Percentiles rank a stretch among this genome's conserved stretches.
Evolutionary conservation across 2,329 filamentous ascomycete genomes (phyloP).

Genomic region (Orbilia brochopaga): DNA sequence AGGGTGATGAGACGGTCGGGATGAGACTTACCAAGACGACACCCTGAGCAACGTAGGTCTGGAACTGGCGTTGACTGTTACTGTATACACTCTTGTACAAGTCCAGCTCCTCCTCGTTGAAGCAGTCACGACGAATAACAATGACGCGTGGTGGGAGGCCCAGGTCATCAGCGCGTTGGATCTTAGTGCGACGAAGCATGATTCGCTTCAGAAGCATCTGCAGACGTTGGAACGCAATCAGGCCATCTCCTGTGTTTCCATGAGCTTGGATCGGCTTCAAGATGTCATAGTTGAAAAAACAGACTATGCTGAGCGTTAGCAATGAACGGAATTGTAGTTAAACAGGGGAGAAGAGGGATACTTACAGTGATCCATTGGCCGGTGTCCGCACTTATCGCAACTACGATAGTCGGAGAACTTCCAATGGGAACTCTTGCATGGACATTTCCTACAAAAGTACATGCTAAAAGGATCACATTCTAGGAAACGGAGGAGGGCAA

Average conservation of each 20-base stretch:
- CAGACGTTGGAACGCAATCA: conserved; percentile 77
- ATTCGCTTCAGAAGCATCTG: conserved; percentile 88
- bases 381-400: conserved; percentile 53
- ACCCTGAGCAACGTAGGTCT: conserved; percentile 92
- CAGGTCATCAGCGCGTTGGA: conserved; percentile 91
- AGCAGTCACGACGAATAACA: conserved; percentile 90
- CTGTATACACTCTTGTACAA: conserved; percentile 96
- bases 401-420: conserved; percentile 55
- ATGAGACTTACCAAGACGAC: conserved; percentile 69
- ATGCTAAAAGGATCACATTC: conserved; percentile 87
- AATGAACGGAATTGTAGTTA: conserved; percentile 35
- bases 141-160: conserved; percentile 95
- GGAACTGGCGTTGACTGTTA: conserved; percentile 83
- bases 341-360: neutral
- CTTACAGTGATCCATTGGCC: conserved; percentile 53
- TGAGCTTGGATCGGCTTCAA: conserved; percentile 77
- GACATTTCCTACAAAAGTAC: conserved; percentile 89
- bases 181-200: conserved; percentile 94
- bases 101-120: conserved; percentile 93
- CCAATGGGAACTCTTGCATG: conserved; percentile 85
- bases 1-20: conserved; percentile 4
- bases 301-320: conserved; percentile 69
- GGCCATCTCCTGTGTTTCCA: conserved; percentile 68
- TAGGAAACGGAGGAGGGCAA: conserved; percentile 89
- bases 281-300: conserved; percentile 92